These are phyloP conservation scores for Yueomyces sp. DNA, from an alignment of 805 yeast genomes.

Conservation along the genomic window DNA sequence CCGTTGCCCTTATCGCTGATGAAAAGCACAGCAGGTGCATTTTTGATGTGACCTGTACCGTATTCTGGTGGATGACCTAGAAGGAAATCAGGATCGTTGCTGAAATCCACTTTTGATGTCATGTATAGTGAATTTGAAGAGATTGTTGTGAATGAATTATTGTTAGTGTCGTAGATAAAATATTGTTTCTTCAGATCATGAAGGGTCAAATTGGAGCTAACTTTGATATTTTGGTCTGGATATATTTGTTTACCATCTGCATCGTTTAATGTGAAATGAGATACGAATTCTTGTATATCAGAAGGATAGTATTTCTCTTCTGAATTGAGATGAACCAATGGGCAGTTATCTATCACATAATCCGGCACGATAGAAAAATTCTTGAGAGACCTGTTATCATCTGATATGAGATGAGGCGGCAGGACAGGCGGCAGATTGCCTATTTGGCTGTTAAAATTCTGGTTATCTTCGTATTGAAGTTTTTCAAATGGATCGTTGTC, in stretches of 20 bases:
- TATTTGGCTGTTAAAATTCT: background rate
- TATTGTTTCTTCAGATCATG: slow-evolving; percentile 7
- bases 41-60: slow-evolving; percentile 52
- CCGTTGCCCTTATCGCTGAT: slow-evolving; percentile 91
- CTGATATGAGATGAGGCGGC: slow-evolving; percentile 14
- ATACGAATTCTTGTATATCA: slow-evolving; percentile 57
- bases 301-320: slow-evolving; percentile 85
- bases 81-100: slow-evolving; percentile 67
- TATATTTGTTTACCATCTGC: slow-evolving; percentile 26
- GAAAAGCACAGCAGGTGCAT: slow-evolving; percentile 71
- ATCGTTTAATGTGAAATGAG: slow-evolving; percentile 47
- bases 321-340: slow-evolving; percentile 73
- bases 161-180: background rate
- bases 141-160: background rate
- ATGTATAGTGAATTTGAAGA: slow-evolving; percentile 29
- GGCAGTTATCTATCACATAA: slow-evolving; percentile 53
- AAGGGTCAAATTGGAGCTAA: background rate
- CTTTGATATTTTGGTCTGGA: background rate
- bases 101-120: slow-evolving; percentile 61
- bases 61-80: slow-evolving; percentile 68
- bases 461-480: background rate
- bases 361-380: slow-evolving; percentile 36
- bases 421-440: slow-evolving; percentile 14
- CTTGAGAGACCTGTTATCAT: slow-evolving; percentile 15
- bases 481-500: slow-evolving; percentile 1